Evolutionary conservation across 306 rosid genomes (phyloP), one percentile per base, ranked within the genome.

Genomic region (Begonia loranthoides): DNA sequence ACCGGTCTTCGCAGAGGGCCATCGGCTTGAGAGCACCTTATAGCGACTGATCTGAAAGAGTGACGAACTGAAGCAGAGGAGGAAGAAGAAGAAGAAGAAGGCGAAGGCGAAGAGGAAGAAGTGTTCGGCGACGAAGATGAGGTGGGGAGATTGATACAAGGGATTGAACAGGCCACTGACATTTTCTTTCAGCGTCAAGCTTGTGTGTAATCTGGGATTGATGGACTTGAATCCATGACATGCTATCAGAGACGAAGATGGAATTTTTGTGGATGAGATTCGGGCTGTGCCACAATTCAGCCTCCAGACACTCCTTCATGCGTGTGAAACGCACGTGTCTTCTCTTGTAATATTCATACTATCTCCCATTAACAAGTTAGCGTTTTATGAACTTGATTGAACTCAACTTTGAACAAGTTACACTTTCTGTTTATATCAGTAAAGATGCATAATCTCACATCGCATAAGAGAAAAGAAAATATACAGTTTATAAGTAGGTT

Each of bases 1-100:
- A 56, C 71, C 19, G 97, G 97, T 80, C 97, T 90, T 79, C 95
- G 81, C 9, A 90, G 55, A 64, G 94, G 97, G 3, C 95, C 95
- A 40, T 90, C 95, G 17, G 83, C 61, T 65, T 85, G 90, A 59
- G 90, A 80, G 58, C 79, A 77, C 67, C 92, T 66, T 44, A 83
- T 55, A 16, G 80, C 55, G 58, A 78, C 59, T 49, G 36, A 28
- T 28, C 36, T 2, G 36, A 28, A 28, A 7, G 36, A 28, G 36
- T 28, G 36, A 28, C 36, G 36, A 59, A 15, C 48, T 17, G 66
- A 66, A 71, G 72, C 62, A 11, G 58, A 28, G 51, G 85, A 62
- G 28, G 73, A 56, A 63, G 54, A 67, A 8, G 74, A 59, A 49
- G 79, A 17, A 39, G 79, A 28, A 34, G 86, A 52, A 2, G 82